Evolutionary conservation across 129 eudicot genomes (phyloP), one percentile per base, ranked within the genome.

Genomic region (Arctium lappa): DNA sequence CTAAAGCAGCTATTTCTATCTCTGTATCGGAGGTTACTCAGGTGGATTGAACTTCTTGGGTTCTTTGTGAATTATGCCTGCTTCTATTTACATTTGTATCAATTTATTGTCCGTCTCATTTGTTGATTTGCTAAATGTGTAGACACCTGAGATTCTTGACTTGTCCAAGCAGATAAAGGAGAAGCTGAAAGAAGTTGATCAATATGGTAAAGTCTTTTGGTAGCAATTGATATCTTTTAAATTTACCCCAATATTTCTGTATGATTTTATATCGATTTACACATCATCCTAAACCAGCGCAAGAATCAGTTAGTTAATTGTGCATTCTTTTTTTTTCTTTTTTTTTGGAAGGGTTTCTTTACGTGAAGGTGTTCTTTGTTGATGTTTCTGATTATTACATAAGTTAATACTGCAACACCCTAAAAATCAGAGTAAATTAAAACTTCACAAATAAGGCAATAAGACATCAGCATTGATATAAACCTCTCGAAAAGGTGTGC

Each of bases 1-100:
- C 99, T 89, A 95, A 91, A 89, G 99, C 99, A 31, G 99, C 99
- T 62, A 92, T 93, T 77, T 98, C 98, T 13, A 93, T 95, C 32
- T 95, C 97, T 12, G 99, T 95, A 9, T 89, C 99, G 33, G 99
- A 93, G 80, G 99, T 95, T 76, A 92, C 97, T 0, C 94, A 84
- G 92, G 99, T 79, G 65, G 63, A 62, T 44, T 79, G 1, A 15
- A 33, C 71, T 72, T 74, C 1, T 62, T 73, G 72, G 37, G 34
- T 1, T 27, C 4, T 80, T 39, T 32, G 15, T 42, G 9, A 34
- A 33, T 69, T 12, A 18, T 10, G 0, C 22, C 27, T 46, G 30
- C 6, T 46, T 32, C n/a, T 4, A 37, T 62, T 7, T 82, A 77
- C 56, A 48, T 22, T 37, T 69, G 4, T 81, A 33, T 48, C 22